Evolutionary conservation across 2,329 filamentous ascomycete species (phyloP), one percentile per base, ranked within the genome.

Genomic region (Fusarium equiseti): DNA sequence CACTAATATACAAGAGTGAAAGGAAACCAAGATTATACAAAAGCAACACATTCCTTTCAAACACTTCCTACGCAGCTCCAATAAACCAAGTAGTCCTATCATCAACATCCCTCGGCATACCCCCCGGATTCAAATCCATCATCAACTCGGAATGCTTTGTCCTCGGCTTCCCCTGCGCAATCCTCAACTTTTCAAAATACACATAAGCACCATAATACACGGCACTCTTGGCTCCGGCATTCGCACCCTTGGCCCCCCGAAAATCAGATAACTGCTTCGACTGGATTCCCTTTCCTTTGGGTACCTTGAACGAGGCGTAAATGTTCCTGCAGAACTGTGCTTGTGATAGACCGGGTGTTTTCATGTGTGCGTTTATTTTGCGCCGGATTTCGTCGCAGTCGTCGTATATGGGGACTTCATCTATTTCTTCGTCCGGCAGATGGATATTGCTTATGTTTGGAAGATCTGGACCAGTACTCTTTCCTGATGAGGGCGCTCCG

Each of bases 211-310:
- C 38, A 3, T 66, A 62, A 20, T 53, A 66, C 2, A 66, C 62
- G 2, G 38, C 24, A 5, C 48, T 55, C 11, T 66, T 66, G 0
- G 55, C 63, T 6, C 63, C 63, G 0, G 48, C n/a, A 11, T 65
- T 43, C 5, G 22, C 8, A 0, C 55, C 63, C 11, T 66, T 54
- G 3, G 49, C 12, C 0, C 24, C 18, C 9, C 44, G 32, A 26
- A 66, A 67, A 18, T 62, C 63, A 2, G 63, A 22, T 3, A 66
- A 32, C n/a, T 66, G 63, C 31, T 66, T 66, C 9, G 63, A 27
- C 11, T 66, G 49, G 1, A 66, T 56, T 4, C 43, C 22, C n/a
- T 66, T 66, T 13, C 43, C 54, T 40, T 45, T 66, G 6, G 63
- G 62, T 2, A 40, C 44, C 2, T 51, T 53, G 5, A 62, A 43